phyloP scores from a whole-genome alignment of 495 filamentous ascomycete genomes.

The Podospora pseudopauciseta region DNA sequence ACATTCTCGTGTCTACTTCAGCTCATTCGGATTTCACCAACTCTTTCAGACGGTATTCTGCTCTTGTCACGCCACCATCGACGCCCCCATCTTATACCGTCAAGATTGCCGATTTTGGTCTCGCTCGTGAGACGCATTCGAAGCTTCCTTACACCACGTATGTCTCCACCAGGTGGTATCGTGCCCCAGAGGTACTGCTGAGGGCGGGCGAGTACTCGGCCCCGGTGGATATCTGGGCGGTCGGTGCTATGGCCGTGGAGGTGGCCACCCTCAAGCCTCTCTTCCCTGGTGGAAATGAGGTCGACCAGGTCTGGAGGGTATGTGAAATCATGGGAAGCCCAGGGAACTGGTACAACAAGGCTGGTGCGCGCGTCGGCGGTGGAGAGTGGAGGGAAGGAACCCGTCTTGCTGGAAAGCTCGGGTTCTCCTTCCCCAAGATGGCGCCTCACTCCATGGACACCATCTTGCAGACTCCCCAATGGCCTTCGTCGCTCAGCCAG shows the following conservation, averaged over 20 bases:
- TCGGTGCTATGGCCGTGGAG: slow-evolving; percentile 99
- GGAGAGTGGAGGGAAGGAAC: slow-evolving; percentile 98
- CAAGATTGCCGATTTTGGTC: slow-evolving; percentile 98
- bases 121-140: slow-evolving; percentile 96
- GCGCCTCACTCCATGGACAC: slow-evolving; percentile 95
- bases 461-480: slow-evolving; percentile 83
- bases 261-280: slow-evolving; percentile 95
- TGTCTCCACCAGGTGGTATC: slow-evolving; percentile 97
- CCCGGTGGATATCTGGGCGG: slow-evolving; percentile 97
- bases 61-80: slow-evolving; percentile 88
- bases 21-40: slow-evolving; percentile 70
- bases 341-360: slow-evolving; percentile 94
- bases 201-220: slow-evolving; percentile 96
- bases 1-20: slow-evolving; percentile 95
- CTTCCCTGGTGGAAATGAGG: slow-evolving; percentile 97
- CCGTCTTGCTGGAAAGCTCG: slow-evolving; percentile 86
- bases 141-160: slow-evolving; percentile 97
- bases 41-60: slow-evolving; percentile 86
- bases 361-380: slow-evolving; percentile 80
- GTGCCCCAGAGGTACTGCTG: slow-evolving; percentile 91
- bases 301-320: slow-evolving; percentile 98
- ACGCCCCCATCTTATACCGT: slow-evolving; percentile 92
- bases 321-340: slow-evolving; percentile 99
- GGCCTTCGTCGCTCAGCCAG: slow-evolving; percentile 80
- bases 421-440: slow-evolving; percentile 99